Conservation (phyloP, 2,329 filamentous ascomycete genomes). For the Diatrype stigma region DNA sequence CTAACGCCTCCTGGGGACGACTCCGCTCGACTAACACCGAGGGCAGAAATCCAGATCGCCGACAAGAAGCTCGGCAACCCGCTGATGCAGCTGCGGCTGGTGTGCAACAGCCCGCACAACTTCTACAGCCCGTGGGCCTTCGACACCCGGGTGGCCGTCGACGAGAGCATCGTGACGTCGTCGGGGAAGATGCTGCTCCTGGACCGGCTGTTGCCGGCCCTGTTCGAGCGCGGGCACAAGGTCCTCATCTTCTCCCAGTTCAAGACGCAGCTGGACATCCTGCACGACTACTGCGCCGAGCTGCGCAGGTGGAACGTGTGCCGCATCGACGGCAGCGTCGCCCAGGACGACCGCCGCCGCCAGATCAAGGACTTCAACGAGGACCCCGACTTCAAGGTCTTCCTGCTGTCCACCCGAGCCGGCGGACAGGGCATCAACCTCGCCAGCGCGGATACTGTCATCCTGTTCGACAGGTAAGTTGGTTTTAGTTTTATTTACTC, state of each 20-base stretch:
- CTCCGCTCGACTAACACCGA: conserved; percentile 27
- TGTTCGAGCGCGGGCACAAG: conserved; percentile 77
- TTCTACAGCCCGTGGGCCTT: conserved; percentile 88
- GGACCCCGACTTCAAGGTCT: conserved; percentile 64
- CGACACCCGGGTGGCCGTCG: conserved; percentile 55
- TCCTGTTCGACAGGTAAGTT: conserved; percentile 72
- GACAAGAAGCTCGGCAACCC: conserved; percentile 92
- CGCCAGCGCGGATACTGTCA: conserved; percentile 84
- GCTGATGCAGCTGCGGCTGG: conserved; percentile 83
- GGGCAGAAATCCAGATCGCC: conserved; percentile 76
- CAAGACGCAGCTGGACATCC: conserved; percentile 85
- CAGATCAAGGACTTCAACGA: conserved; percentile 73
- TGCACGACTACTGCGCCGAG: conserved; percentile 79
- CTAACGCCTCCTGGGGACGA: no score
- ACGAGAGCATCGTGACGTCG: conserved; percentile 78
- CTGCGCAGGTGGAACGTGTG: conserved; percentile 77
- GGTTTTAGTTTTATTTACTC: no score
- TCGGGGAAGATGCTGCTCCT: conserved; percentile 96
- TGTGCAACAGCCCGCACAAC: conserved; percentile 92
- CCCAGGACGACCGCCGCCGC: conserved; percentile 64
- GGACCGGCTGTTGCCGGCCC: conserved; percentile 73
- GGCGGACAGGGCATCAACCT: conserved; percentile 96
- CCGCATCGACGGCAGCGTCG: conserved; percentile 85
- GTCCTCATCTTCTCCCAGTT: conserved; percentile 97
- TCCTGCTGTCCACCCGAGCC: conserved; percentile 83